Base-by-base conservation (phyloP, 352 stramenopile genomes). In the Albugo candida region DNA sequence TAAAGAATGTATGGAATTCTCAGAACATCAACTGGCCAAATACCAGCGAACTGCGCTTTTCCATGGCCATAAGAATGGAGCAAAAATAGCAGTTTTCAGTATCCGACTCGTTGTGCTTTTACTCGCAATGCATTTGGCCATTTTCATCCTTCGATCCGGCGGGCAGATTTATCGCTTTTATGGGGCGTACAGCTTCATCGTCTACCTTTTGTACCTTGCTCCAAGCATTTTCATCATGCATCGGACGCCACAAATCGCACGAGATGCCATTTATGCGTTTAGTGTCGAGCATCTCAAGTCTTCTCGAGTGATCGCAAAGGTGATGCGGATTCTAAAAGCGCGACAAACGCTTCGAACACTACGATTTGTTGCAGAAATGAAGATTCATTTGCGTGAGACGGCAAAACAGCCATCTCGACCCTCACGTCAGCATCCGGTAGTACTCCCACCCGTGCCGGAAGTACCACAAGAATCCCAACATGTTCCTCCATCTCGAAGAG, bases 281-380 rank as follows among this genome's bases (percentile, higher is more conserved):
- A 82, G 79, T 45, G 66, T 85, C 17, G 70, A 85, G 58, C 64
- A 81, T 47, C 69, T 85, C 59, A 85, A 85, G 49, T 58, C 60
- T 5, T 63, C 66, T 16, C 64, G 63, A 24, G 62, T 79, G n/a
- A 74, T 85, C 19, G 57, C 61, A 10, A 73, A 78, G 52, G 70
- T 85, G 24, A 71, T 74, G 46, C 70, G 72, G 2, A 56, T 75
- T 13, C 41, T 83, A 11, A 72, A 71, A 34, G 72, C 70, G n/a
- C 61, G 67, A 17, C 69, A 80, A 43, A 85, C 72, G 24, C 54
- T 85, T 34, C 66, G 72, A 18, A 85, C 68, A 5, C 58, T 85
- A n/a, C 72, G 70, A 1, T 85, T 82, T 24, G 58, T 85, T 2
- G 72, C 72, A 8, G 72, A 85, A 51, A 81, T 83, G 67, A 85